Evolutionary conservation across 1,284 basidiomycete genomes (phyloP), one percentile per base, ranked within the genome.

Genomic region (Cerrena zonata): DNA sequence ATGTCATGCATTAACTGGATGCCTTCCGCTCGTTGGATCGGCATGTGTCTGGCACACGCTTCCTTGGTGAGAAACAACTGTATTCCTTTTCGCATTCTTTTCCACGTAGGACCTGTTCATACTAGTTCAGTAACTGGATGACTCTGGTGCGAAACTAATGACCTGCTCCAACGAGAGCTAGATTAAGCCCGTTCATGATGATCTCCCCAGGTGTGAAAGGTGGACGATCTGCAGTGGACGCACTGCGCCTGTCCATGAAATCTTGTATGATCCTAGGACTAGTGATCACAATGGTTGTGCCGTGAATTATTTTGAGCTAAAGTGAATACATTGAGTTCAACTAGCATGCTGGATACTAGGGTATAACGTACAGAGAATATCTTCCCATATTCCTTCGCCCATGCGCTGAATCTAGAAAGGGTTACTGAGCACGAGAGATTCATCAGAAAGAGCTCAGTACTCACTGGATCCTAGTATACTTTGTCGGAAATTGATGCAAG

Each of bases 1-100:
- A 67, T 22, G 42, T 69, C 67, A 42, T 64, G 58, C 60, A 69
- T 56, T 5, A 71, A 56, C 47, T 71, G 70, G 3, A 57, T 56
- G 13, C 64, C 53, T 55, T 71, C 70, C 1, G 67, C 66, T 2
- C 53, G 52, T 50, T 65, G 63, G 22, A 64, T 62, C n/a, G 58
- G 58, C n/a, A 61, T 49, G 52, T 66, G 62, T 26, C 52, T 48
- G 13, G 50, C 51, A 26, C 53, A 59, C 21, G 61, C 58, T 46
- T 65, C 55, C 27, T 49, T 55, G 24, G 55, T 66, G 44, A 72
- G 54, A 15, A 70, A 57, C 21, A 61, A 51, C 42, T 61, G 58
- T 1, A 63, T 57, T 3, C 61, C 60, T 48, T 62, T 59, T 13
- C 70, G 64, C 25, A 65, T 54, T 18, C 56, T 47, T 45, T 63